Conservation (phyloP, 1,284 basidiomycete genomes). For the Naganishia cerealis region DNA sequence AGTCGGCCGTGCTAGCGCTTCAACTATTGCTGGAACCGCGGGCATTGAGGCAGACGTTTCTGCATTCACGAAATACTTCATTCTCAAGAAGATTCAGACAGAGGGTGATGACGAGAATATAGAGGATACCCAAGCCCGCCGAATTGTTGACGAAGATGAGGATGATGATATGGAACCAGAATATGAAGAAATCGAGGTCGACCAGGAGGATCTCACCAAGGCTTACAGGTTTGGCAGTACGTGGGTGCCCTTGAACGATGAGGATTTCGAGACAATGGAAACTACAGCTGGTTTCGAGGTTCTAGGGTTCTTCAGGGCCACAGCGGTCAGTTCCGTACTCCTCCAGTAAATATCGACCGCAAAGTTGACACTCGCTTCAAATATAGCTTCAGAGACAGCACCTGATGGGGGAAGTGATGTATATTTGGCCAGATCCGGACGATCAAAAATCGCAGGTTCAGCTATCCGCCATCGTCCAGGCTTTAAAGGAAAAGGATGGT, state of each 20-base stretch:
- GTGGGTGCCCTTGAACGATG: conserved; percentile 78
- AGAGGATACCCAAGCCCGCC: conserved; percentile 50
- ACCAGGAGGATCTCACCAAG: conserved; percentile 65
- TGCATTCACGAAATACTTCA: conserved; percentile 46
- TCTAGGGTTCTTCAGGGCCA: conserved; percentile 71
- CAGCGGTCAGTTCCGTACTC: conserved; percentile 1
- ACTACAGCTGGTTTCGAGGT: conserved; percentile 83
- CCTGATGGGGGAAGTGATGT: conserved; percentile 81
- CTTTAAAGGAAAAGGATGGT: conserved; percentile 67
- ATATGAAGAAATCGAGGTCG: conserved; percentile 60
- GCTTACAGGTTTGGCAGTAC: conserved; percentile 92
- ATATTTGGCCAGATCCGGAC: conserved; percentile 74
- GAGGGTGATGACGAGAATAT: conserved; percentile 46
- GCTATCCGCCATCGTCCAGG: conserved; percentile 80
- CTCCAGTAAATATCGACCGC: neutral
- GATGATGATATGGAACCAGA: conserved; percentile 41
- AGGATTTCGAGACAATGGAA: conserved; percentile 68
- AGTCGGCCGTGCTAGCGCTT: conserved; percentile 13
- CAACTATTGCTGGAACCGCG: conserved; percentile 38
- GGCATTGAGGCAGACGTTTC: conserved; percentile 52
- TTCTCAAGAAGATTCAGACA: conserved; percentile 39
- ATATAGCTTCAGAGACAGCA: conserved; percentile 73
- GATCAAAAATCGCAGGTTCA: conserved; percentile 74
- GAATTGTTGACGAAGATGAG: conserved; percentile 58
- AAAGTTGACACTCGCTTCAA: neutral